Percentiles rank a stretch among this genome's conserved stretches.
phyloP scores from a whole-genome alignment of 352 stramenopile genomes.

The Pythium diclinum region DNA sequence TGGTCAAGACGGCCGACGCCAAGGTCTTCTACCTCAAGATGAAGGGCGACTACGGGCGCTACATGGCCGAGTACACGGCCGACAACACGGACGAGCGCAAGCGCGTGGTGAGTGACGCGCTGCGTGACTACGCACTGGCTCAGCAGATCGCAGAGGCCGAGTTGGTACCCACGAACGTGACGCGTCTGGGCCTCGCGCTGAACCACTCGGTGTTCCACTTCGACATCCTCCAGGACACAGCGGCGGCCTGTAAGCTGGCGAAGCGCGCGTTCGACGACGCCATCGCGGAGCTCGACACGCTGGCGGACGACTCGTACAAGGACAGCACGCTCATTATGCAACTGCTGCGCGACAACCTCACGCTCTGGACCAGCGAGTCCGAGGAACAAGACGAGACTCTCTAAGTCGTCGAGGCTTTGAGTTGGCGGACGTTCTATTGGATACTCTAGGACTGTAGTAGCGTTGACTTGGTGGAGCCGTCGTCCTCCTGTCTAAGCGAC shows the following conservation, averaged over 20 bases:
- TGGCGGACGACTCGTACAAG: slow-evolving; percentile 99
- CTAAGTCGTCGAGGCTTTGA: not conserved
- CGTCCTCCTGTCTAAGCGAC: not conserved
- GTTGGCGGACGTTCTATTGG: too few species aligned
- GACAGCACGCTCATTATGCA: slow-evolving; percentile 99
- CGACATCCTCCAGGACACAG: slow-evolving; percentile 97
- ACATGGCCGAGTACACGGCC: slow-evolving; percentile 15
- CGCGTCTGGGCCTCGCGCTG: slow-evolving; percentile 34
- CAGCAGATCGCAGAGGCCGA: slow-evolving; percentile 17
- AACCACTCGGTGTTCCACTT: slow-evolving; percentile 97
- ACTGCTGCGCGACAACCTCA: slow-evolving; percentile 99
- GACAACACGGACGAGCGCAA: not conserved
- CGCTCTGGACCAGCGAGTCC: slow-evolving; percentile 89
- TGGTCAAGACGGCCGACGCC: slow-evolving; percentile 85
- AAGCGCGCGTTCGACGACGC: slow-evolving; percentile 99
- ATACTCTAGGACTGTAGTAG: too few species aligned
- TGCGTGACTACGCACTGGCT: slow-evolving; percentile 25
- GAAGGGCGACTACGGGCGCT: slow-evolving; percentile 51
- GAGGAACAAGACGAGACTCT: not conserved
- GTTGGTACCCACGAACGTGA: slow-evolving; percentile 25
- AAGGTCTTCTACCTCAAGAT: slow-evolving; percentile 98
- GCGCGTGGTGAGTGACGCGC: slow-evolving; percentile 6
- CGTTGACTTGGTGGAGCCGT: not conserved
- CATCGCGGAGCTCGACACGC: slow-evolving; percentile 98
- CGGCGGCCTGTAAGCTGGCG: slow-evolving; percentile 91